A percentile compares a stretch with the other conserved stretches of the same genome.
Conservation (phyloP, 306 rosid genomes). For the Geum urbanum region DNA sequence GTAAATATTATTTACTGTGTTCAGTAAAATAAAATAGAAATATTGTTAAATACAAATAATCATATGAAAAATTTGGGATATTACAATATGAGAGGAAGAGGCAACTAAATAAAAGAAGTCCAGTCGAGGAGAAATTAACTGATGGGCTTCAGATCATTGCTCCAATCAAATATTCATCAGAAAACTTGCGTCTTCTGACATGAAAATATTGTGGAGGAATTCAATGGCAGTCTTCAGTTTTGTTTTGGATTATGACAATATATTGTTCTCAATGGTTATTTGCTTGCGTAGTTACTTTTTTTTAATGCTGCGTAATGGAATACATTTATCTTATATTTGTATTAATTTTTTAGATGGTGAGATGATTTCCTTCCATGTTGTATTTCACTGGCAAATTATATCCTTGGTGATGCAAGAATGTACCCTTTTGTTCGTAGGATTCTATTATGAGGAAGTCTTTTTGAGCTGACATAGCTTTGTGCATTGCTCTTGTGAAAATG, state of each 20-base stretch:
- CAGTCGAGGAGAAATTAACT: slow-evolving; percentile 63
- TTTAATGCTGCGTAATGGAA: neutral
- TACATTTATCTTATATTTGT: slow-evolving; percentile 8
- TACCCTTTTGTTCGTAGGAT: too few species aligned
- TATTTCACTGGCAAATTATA: too few species aligned
- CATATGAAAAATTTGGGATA: too few species aligned
- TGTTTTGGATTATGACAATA: slow-evolving; percentile 16
- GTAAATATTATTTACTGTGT: too few species aligned
- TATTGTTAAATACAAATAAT: too few species aligned
- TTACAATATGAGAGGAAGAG: slow-evolving; percentile 51
- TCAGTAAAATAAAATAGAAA: too few species aligned
- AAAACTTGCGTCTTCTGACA: neutral
- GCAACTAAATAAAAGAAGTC: slow-evolving; percentile 59
- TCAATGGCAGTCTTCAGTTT: slow-evolving; percentile 15
- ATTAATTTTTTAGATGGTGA: neutral
- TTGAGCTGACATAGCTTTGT: too few species aligned
- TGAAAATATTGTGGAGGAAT: slow-evolving; percentile 16
- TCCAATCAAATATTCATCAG: slow-evolving; percentile 54
- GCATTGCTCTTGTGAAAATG: too few species aligned
- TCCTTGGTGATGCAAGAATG: too few species aligned
- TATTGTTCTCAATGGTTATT: slow-evolving; percentile 1
- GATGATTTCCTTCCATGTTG: neutral
- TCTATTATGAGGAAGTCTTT: too few species aligned
- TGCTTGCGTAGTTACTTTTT: neutral
- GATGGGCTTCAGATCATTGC: slow-evolving; percentile 55